Evolutionary conservation across 1,284 basidiomycete species (phyloP), one percentile per base, ranked within the genome.

Genomic region (Microbotryomycetes sp.): DNA sequence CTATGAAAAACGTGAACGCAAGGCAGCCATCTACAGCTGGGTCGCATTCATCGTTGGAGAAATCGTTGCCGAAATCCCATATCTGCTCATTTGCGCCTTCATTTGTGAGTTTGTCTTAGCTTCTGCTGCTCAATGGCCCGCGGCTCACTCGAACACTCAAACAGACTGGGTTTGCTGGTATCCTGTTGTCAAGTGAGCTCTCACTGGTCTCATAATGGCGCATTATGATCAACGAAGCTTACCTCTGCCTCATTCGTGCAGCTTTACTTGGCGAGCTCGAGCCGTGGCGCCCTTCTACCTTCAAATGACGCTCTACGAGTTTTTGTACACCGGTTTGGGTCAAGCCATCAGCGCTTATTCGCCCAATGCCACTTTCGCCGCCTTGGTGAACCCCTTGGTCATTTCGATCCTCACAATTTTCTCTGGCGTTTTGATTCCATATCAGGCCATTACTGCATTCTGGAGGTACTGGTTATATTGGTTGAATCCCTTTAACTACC

Each of bases 1-100:
- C 51, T 77, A 75, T 52, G 76, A 77, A 63, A 72, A 72, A 1
- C 64, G 76, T 32, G 77, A 78, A 68, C 74, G 74, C 59, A 74
- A 74, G 57, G 69, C 71, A 19, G 75, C 75, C 68, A 68, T 77
- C 46, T 78, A 77, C 72, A 47, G 47, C 25, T 55, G 53, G 53
- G 19, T 29, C 26, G 29, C 53, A 19, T 54, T 54, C 53, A 32
- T 54, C 30, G 22, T 42, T 55, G 56, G 72, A 28, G 71, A 76
- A 54, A 75, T 77, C 60, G 68, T 75, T 22, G 73, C 74, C 14
- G 76, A 77, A 62, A 66, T 74, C 16, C 75, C 76, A 0, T 76
- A 73, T 63, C 65, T 75, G 26, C 48, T 75, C 48, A 19, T 42
- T 19, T 42, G 69, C 75, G 53, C 76, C 74, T 56, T 74, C 74